Conservation (phyloP, 352 stramenopile genomes). For the Phytophthora megakarya region DNA sequence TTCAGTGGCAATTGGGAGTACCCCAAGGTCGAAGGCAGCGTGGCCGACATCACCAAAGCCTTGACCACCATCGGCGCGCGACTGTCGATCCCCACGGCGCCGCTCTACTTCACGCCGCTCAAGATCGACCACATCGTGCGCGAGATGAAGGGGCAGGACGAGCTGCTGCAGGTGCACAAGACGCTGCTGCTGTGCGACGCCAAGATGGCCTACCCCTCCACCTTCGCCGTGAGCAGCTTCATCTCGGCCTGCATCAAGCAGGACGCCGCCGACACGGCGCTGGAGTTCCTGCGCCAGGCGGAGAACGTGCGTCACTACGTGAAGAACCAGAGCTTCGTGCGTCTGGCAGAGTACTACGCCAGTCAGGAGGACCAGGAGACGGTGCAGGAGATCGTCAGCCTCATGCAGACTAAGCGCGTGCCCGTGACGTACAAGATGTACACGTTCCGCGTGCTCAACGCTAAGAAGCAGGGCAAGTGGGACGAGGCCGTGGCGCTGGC, state of each 20-base stretch:
- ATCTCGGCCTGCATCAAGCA: conserved; percentile 69
- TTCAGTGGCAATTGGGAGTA: conserved; percentile 88
- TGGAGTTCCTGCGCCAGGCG: conserved; percentile 71
- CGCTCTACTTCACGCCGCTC: conserved; percentile 79
- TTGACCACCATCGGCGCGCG: conserved; percentile 74
- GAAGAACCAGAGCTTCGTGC: conserved; percentile 78
- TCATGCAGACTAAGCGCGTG: conserved; percentile 59
- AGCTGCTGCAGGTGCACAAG: conserved; percentile 71
- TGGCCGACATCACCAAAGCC: conserved; percentile 69
- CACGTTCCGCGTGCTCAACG: conserved; percentile 72
- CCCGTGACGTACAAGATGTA: conserved; percentile 72
- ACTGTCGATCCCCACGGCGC: conserved; percentile 76
- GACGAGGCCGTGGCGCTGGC: conserved; percentile 67
- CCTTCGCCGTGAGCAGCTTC: conserved; percentile 68
- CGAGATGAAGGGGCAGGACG: conserved; percentile 77
- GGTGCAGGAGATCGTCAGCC: conserved; percentile 62
- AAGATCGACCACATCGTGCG: conserved; percentile 87
- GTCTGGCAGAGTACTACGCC: conserved; percentile 70
- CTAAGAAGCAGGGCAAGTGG: conserved; percentile 62
- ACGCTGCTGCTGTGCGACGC: conserved; percentile 77
- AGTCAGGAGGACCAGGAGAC: conserved; percentile 53
- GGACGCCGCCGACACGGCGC: conserved; percentile 56
- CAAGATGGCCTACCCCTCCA: conserved; percentile 77
- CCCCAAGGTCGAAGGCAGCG: conserved; percentile 76
- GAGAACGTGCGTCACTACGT: conserved; percentile 81